Base-by-base conservation (phyloP, 345 rosid genomes). In the Aurinia saxatilis region DNA sequence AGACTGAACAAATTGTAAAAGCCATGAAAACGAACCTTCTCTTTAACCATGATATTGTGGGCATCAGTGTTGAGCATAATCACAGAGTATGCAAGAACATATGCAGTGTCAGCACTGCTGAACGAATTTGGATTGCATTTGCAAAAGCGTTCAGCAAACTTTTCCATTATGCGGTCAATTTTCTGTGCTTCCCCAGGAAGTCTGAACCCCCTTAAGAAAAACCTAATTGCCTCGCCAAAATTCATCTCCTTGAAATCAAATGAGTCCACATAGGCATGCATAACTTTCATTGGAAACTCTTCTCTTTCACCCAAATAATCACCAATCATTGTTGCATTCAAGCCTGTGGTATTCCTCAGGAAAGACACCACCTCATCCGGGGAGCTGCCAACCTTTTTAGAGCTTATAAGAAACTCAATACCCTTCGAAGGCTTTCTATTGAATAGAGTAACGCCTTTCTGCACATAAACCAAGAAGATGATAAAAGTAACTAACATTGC, bases 121-220 rank as follows among this genome's bases (percentile, higher is more conserved):
- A 92, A 92, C 70, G 96, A 86, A 75, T 69, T 80, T 45, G 95
- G 91, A 77, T 83, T 86, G 82, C 91, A 87, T 85, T 83, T 89
- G 69, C 96, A 92, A 69, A 80, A 92, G 70, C 97, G 90, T 72
- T 92, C 98, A 33, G 96, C 98, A 78, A 89, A 92, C 83, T 92
- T 89, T 69, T 89, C 96, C 95, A 92, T 87, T 42, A 92, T 84
- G 61, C 95, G 93, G 73, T 89, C 96, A 80, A 92, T 89, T 79
- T 92, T 92, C 80, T 92, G 97, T n/a, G 98, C 95, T 78, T 92
- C 98, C 67, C 95, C 95, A 13, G 97, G 98, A 63, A 92, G 78
- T 78, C 89, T 85, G 65, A 92, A 92, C 62, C 97, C 96, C 18
- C 81, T 73, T 27, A 92, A 75, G 82, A 92, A 89, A 80, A 85